A percentile compares a stretch with the other conserved stretches of the same genome.
Conservation (phyloP, 129 eudicot genomes). For the Chrysanthemum makinoi region DNA sequence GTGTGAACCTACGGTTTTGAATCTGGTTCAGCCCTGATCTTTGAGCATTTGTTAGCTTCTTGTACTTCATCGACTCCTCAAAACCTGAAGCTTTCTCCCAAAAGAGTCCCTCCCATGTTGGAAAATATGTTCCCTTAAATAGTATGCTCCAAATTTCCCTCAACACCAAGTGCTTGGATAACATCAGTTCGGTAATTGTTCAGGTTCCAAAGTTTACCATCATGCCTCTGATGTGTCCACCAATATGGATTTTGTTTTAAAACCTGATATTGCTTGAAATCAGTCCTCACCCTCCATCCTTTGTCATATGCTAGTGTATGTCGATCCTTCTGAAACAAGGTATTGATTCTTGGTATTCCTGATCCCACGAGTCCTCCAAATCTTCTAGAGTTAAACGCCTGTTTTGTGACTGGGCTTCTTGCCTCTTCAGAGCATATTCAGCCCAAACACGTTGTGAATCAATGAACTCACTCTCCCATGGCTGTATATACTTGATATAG, state of each 20-base stretch:
- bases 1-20: constrained; percentile 88
- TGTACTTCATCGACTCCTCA: constrained; percentile 99
- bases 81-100: constrained; percentile 99
- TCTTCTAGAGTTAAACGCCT: constrained; percentile 95
- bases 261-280: constrained; percentile 96
- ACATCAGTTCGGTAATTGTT: constrained; percentile 96
- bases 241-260: constrained; percentile 89
- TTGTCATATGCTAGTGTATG: constrained; percentile 97
- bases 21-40: constrained; percentile 97
- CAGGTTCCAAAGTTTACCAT: constrained; percentile 96
- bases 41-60: constrained; percentile 95
- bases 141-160: constrained; percentile 92
- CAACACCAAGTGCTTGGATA: constrained; percentile 94
- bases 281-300: constrained; percentile 98
- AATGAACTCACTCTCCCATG: constrained; percentile 99
- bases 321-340: constrained; percentile 93
- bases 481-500: constrained; percentile 98
- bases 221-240: constrained; percentile 99
- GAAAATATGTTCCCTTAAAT: constrained; percentile 98
- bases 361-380: constrained; percentile 97
- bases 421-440: constrained; percentile 94
- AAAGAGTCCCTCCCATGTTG: constrained; percentile 99
- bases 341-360: constrained; percentile 94
- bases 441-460: constrained; percentile 99
- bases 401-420: constrained; percentile 98